Conservation (phyloP, 164 flowering plant species). For the Houttuynia cordata region DNA sequence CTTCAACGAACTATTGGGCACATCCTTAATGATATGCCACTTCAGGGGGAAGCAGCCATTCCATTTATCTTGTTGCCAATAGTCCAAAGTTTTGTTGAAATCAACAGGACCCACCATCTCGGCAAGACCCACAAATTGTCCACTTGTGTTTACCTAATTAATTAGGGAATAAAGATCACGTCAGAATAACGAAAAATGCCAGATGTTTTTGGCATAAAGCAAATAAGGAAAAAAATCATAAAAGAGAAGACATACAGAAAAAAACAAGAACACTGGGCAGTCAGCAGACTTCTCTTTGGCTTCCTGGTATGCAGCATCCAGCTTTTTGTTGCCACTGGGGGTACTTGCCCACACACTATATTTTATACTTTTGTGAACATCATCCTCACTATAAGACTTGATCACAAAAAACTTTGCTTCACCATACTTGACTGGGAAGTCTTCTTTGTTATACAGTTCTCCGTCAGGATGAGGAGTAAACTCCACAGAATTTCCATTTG, state of each 20-base stretch:
- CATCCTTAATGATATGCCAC: conserved; percentile 89
- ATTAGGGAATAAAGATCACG: not conserved
- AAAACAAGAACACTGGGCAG: conserved; percentile 68
- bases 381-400: conserved; percentile 94
- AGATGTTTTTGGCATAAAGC: not conserved
- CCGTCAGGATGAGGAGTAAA: conserved; percentile 20
- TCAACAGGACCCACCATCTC: conserved; percentile 87
- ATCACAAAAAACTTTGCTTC: conserved; percentile 76
- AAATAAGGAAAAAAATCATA: not conserved
- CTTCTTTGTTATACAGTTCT: conserved; percentile 53
- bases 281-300: conserved; percentile 52
- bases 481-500: conserved; percentile 23
- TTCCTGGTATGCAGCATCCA: conserved; percentile 62
- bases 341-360: conserved; percentile 91
- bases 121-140: conserved; percentile 81
- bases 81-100: conserved; percentile 59
- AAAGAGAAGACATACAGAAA: conserved; percentile 37
- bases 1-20: conserved; percentile 69
- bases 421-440: conserved; percentile 51
- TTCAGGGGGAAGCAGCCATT: conserved; percentile 71
- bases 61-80: conserved; percentile 96
- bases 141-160: conserved; percentile 85
- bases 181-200: not conserved
- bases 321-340: conserved; percentile 80
- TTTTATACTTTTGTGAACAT: conserved; percentile 84